phyloP scores from a whole-genome alignment of 78 protist genomes.

The Emiliania huxleyi region DNA sequence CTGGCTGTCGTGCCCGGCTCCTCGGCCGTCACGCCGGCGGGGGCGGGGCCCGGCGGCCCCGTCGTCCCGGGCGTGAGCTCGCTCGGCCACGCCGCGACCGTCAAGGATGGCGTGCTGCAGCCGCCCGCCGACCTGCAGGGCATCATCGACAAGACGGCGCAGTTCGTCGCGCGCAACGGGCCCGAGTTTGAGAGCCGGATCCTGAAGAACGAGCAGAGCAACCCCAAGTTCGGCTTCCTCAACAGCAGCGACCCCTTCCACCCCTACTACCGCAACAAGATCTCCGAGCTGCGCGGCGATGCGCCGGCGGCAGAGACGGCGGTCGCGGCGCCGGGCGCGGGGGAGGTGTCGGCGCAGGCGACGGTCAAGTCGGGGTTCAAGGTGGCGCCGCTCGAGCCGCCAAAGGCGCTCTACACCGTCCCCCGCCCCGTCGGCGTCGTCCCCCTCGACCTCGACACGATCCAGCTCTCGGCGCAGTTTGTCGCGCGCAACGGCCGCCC shows the following conservation, averaged over 20 bases:
- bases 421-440: neutral
- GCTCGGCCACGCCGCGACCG: neutral
- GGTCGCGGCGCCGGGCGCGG: neutral
- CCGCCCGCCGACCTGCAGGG: neutral
- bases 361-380: neutral
- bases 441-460: conserved; percentile 18
- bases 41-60: neutral
- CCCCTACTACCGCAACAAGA: conserved; percentile 50
- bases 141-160: conserved; percentile 71
- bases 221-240: conserved; percentile 64
- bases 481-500: conserved; percentile 60
- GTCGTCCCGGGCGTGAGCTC: neutral
- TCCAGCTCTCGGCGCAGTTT: conserved; percentile 56
- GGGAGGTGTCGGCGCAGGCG: neutral
- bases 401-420: conserved; percentile 1
- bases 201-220: conserved; percentile 36
- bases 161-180: conserved; percentile 73
- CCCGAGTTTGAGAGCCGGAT: conserved; percentile 61
- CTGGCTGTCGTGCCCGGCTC: neutral
- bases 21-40: neutral
- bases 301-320: neutral
- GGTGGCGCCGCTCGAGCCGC: conserved; percentile 16
- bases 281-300: neutral
- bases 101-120: neutral
- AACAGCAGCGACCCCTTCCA: conserved; percentile 53